Evolutionary conservation across 2,329 filamentous ascomycete species (phyloP), one percentile per base, ranked within the genome.

Genomic region (Microascus cirrosus): DNA sequence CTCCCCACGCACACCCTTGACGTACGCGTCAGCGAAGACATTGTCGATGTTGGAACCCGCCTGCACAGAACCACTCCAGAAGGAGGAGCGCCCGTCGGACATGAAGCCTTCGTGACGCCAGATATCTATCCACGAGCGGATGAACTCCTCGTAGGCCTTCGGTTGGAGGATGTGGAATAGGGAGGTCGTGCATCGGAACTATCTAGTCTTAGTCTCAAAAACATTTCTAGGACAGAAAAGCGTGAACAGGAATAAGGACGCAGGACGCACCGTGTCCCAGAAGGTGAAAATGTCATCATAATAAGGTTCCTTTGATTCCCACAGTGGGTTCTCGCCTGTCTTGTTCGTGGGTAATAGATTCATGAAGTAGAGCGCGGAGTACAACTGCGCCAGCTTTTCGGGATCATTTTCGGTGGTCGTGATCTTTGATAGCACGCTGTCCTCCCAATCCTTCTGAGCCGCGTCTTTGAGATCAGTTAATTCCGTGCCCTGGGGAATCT

Each of bases 221-320:
- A 36, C 36, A 34, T 32, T 32, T 4, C 28, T 18, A 10, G n/a
- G 18, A 28, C 53, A 12, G 22, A 28, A 35, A 32, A 10, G 36
- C 6, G 22, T 20, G 52, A 42, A 24, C 48, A 52, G 32, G 36
- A 53, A 20, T 22, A 20, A 42, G 25, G 18, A 11, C n/a, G 6
- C 15, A 24, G 18, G 10, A 56, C 63, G 56, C 57, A 67, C 63
- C 28, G 65, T 69, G 59, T 82, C 79, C 86, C 86, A 89, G 24
- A 86, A 77, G 0, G 86, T 89, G 64, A 87, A 88, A 18, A 85
- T 81, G 59, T 89, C 86, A 59, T 87, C 82, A 64, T 86, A 89
- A 64, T 87, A 88, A 1, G 86, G 85, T 66, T 89, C 86, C 0
- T 66, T 63, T 1, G 82, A 84, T 1, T 71, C 66, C 85, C 86